phyloP scores from a whole-genome alignment of 345 rosid species.

The Populus tremula region DNA sequence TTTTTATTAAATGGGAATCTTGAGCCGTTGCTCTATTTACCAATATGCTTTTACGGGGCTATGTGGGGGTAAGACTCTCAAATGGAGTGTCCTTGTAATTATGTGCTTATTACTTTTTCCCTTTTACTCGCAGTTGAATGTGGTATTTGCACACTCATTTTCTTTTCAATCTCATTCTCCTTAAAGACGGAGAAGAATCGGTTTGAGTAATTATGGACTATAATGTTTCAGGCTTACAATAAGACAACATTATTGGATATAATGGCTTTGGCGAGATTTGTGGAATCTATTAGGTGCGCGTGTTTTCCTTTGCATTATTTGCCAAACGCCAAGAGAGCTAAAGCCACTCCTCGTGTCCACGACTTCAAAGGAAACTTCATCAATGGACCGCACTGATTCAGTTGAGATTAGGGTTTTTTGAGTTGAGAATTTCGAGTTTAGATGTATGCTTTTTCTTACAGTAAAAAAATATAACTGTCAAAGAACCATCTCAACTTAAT shows the following conservation, averaged over 20 bases:
- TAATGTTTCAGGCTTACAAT: constrained; percentile 42
- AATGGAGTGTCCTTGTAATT: constrained; percentile 61
- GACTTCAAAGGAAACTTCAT: not conserved
- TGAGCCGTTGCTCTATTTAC: no score
- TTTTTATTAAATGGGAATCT: no score
- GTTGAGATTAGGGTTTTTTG: no score
- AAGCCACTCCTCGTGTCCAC: not conserved
- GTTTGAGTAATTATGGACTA: constrained; percentile 39
- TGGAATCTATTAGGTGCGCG: constrained; percentile 50
- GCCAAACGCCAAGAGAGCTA: constrained; percentile 3
- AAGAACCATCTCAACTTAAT: no score
- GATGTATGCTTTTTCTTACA: no score
- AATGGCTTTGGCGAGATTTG: constrained; percentile 43
- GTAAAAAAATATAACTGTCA: no score
- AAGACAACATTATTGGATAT: constrained; percentile 57
- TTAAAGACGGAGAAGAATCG: constrained; percentile 14
- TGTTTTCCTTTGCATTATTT: constrained; percentile 31
- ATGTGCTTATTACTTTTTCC: constrained; percentile 27
- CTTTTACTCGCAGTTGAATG: constrained; percentile 22
- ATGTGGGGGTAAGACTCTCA: constrained; percentile 57
- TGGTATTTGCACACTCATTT: constrained; percentile 13
- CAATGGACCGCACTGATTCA: no score
- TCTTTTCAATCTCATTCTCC: constrained; percentile 13
- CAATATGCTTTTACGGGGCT: not conserved
- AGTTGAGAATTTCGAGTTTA: no score